Conservation (phyloP, 1,284 basidiomycete species). For the Exobasidium rhododendri region DNA sequence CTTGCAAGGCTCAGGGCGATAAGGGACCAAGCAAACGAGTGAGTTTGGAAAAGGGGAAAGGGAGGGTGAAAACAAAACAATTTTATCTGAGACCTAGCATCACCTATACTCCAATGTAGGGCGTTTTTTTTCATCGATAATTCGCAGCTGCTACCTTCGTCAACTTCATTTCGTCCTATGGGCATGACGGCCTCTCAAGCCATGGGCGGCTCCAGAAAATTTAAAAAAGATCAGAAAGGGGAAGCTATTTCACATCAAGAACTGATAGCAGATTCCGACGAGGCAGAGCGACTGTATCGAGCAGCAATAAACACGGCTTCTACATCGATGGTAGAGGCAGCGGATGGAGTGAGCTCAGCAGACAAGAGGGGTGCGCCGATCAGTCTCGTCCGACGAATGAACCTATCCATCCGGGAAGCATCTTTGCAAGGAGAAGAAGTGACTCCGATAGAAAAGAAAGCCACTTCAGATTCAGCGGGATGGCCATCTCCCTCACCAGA, state of each 20-base stretch:
- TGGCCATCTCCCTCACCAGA: not conserved
- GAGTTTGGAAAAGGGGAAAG: too few relatives aligned
- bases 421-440: not conserved
- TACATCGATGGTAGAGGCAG: not conserved
- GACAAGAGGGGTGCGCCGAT: not conserved
- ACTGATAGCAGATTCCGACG: conserved; percentile 3
- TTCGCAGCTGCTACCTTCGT: conserved; percentile 7
- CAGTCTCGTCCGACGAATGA: conserved; percentile 4
- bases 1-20: not conserved
- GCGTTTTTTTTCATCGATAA: conserved; percentile 6
- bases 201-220: not conserved
- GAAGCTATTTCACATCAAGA: conserved; percentile 1
- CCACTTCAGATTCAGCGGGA: not conserved
- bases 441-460: not conserved
- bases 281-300: conserved; percentile 5
- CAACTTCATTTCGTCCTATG: conserved; percentile 1
- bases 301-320: not conserved
- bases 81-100: too few relatives aligned
- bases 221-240: conserved; percentile 3
- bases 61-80: too few relatives aligned
- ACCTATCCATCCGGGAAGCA: not conserved
- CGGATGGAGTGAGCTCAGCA: not conserved
- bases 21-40: conserved; percentile 1
- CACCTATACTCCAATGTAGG: too few relatives aligned
- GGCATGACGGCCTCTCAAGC: not conserved